phyloP scores from a whole-genome alignment of 768 basidiomycete genomes.

The Rhodotorula graminis region DNA sequence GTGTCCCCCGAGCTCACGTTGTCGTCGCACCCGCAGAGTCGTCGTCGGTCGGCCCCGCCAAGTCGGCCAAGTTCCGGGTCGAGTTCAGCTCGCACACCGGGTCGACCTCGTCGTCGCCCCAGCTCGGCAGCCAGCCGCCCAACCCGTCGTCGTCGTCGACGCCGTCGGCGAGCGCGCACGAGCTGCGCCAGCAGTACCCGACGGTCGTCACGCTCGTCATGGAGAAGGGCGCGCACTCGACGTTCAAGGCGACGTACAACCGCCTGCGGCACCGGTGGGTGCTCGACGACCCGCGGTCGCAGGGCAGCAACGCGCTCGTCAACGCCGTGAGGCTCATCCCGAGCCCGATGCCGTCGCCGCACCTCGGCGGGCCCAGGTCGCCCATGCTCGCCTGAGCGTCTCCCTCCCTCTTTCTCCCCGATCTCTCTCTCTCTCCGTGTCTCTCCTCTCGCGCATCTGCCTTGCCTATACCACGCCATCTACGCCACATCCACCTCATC shows the following conservation, averaged over 20 bases:
- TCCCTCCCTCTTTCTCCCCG: not conserved
- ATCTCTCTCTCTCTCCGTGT: not conserved
- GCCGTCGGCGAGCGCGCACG: not conserved
- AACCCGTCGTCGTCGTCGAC: not conserved
- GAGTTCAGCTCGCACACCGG: slow-evolving; percentile 56
- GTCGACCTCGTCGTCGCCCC: slow-evolving; percentile 8
- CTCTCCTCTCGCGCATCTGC: not conserved
- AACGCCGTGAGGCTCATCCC: slow-evolving; percentile 32
- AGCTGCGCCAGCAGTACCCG: slow-evolving; percentile 50
- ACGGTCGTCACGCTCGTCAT: slow-evolving; percentile 65
- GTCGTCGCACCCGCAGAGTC: slow-evolving; percentile 2
- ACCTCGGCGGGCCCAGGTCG: slow-evolving; percentile 17
- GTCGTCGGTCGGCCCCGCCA: slow-evolving; percentile 49
- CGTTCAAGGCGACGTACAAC: slow-evolving; percentile 68
- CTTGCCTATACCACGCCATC: too few relatives aligned
- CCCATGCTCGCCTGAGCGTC: slow-evolving; percentile 17
- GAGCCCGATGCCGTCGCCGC: slow-evolving; percentile 31
- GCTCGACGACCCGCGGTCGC: slow-evolving; percentile 28
- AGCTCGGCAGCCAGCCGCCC: slow-evolving; percentile 3
- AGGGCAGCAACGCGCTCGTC: not conserved
- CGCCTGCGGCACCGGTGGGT: slow-evolving; percentile 68
- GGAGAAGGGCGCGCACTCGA: slow-evolving; percentile 80
- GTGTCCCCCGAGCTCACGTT: too few relatives aligned
- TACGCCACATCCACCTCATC: too few relatives aligned
- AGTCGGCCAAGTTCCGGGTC: slow-evolving; percentile 74